Conservation (phyloP, 2,329 filamentous ascomycete genomes). For the Colletotrichum tamarilloi region DNA sequence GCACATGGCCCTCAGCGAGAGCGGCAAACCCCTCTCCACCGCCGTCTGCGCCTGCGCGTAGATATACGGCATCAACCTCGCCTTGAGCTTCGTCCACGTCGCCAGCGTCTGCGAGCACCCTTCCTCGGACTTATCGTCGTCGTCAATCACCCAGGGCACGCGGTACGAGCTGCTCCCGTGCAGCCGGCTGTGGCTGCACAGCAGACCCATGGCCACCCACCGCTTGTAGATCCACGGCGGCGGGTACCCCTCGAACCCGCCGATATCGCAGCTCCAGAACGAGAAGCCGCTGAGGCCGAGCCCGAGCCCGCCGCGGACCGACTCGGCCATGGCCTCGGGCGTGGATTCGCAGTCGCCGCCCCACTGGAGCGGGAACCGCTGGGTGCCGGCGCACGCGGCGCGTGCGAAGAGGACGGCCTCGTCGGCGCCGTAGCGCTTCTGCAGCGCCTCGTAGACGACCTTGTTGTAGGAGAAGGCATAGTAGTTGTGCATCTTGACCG, state of each 20-base stretch:
- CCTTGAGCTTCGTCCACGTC: conserved; percentile 61
- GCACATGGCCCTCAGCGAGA: conserved; percentile 73
- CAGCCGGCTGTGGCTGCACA: conserved; percentile 77
- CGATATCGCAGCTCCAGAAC: conserved; percentile 78
- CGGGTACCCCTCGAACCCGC: conserved; percentile 77
- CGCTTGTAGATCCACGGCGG: conserved; percentile 79
- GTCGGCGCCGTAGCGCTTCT: conserved; percentile 59
- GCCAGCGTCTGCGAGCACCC: conserved; percentile 63
- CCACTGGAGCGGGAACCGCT: conserved; percentile 78
- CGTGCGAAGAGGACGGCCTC: conserved; percentile 75
- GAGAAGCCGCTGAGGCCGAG: conserved; percentile 73
- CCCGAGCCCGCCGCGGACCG: conserved; percentile 72
- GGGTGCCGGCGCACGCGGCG: conserved; percentile 73
- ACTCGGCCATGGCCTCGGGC: conserved; percentile 79
- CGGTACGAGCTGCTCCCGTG: conserved; percentile 78
- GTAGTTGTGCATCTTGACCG: conserved; percentile 79
- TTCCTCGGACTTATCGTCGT: conserved; percentile 67
- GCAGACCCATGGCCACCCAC: conserved; percentile 80
- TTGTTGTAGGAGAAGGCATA: conserved; percentile 81
- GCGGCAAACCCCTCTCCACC: conserved; percentile 64
- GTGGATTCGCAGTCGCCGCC: conserved; percentile 82
- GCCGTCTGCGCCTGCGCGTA: conserved; percentile 55
- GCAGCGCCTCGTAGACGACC: conserved; percentile 73
- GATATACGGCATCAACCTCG: conserved; percentile 63
- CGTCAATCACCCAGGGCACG: conserved; percentile 79